Base-by-base conservation (phyloP, 2,329 filamentous ascomycete species). In the Geosmithia morbida region DNA sequence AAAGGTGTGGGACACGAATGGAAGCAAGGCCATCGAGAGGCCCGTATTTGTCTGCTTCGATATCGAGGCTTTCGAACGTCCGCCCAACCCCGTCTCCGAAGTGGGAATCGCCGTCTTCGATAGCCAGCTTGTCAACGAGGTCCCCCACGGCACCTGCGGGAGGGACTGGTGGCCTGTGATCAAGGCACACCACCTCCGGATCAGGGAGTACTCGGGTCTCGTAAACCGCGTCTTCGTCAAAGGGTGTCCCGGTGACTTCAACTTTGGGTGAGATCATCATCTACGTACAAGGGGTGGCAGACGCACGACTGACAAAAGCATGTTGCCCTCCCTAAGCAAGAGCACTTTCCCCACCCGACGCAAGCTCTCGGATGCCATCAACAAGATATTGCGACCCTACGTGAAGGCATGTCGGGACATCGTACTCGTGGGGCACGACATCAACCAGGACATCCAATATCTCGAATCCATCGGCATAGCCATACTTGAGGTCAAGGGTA, bases 61-160 rank as follows among this genome's bases (percentile, higher is more conserved):
- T 55, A 68, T 92, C 30, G 92, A 98, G 62, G 80, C 83, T 1
- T 86, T 81, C 49, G 92, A 98, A 61, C 64, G 66, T 19, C 69
- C 76, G 43, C 75, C 79, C 13, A 67, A 71, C 33, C 68, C 76
- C 13, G 74, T 97, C 49, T 94, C 89, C 0, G 92, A 98, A 61
- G 72, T 98, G 40, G 92, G 92, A 1, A 70, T 98, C 41, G 82
- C 87, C 1, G 81, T 82, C 2, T 69, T 97, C 0, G 88, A 97
- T 59, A 88, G 84, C 1, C 55, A 62, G 4, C 62, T 74, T 39
- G 58, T 87, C 19, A 55, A 63, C 1, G 65, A 61, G 7, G 51
- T 79, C 1, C 56, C 75, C 0, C 84, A 85, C 2, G 85, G 85
- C 1, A 55, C 66, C 2, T 62, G 68, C 22, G 86, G 81, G 2